Percentiles rank a stretch among this genome's conserved stretches.
Evolutionary conservation across 208 protist species (phyloP).

Genomic region (Wallacemonas sp.): DNA sequence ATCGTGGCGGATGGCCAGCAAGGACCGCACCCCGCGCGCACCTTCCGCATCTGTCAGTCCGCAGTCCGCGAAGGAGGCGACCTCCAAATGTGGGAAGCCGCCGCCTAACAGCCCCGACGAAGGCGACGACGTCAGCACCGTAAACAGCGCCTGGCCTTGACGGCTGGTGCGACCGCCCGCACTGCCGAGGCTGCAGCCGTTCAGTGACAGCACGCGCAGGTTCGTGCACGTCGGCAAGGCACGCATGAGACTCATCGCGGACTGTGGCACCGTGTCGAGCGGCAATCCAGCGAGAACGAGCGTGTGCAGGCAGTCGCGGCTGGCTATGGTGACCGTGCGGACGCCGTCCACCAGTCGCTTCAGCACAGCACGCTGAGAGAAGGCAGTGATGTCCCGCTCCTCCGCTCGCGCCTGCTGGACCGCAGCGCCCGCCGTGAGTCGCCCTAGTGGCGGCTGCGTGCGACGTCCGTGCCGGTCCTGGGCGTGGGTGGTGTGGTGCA

Average conservation of each 20-base stretch:
- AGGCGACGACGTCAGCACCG: conserved; percentile 11
- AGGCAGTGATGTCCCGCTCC: conserved; percentile 20
- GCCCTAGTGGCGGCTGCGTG: too few relatives aligned
- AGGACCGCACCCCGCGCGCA: conserved; percentile 38
- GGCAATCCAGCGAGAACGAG: conserved; percentile 14
- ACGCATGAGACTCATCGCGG: conserved; percentile 33
- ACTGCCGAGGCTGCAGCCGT: conserved; percentile 15
- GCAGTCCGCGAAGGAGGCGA: conserved; percentile 63
- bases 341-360: conserved; percentile 39
- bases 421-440: conserved; percentile 13
- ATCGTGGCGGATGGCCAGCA: conserved; percentile 33
- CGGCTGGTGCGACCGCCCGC: conserved; percentile 16
- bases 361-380: conserved; percentile 20
- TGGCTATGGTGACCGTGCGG: conserved; percentile 9
- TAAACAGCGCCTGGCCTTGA: conserved; percentile 26
- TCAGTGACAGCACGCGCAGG: conserved; percentile 45
- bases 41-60: conserved; percentile 50
- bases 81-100: conserved; percentile 44
- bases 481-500: conserved; percentile 11
- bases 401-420: conserved; percentile 19
- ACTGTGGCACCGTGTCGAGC: conserved; percentile 25
- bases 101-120: neutral
- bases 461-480: neutral
- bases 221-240: conserved; percentile 36
- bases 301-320: conserved; percentile 15